A percentile compares a stretch with the other conserved stretches of the same genome.
phyloP scores from a whole-genome alignment of 441 rosid species.

The Pelargonium australe region DNA sequence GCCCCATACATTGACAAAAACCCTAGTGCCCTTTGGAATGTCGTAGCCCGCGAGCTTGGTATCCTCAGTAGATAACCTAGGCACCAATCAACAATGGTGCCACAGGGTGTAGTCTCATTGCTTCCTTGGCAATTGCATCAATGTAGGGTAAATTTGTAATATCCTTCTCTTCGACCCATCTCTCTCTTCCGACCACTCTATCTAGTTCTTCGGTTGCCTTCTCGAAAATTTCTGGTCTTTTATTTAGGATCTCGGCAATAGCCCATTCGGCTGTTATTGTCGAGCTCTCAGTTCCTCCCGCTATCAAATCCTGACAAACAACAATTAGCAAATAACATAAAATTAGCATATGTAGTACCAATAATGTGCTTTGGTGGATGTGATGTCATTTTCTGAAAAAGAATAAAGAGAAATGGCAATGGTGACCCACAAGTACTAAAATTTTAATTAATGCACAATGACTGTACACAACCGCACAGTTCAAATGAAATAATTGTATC shows the following conservation, averaged over 20 bases:
- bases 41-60: constrained; percentile 16
- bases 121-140: constrained; percentile 28
- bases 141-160: constrained; percentile 24
- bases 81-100: constrained; percentile 15
- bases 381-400: no score
- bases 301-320: constrained; percentile 21
- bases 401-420: no score
- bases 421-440: no score
- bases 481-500: no score
- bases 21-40: no score
- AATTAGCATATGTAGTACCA: no score
- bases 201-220: constrained; percentile 32
- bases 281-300: constrained; percentile 31
- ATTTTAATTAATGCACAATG: no score
- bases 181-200: constrained; percentile 24
- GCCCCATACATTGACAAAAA: no score
- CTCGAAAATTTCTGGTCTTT: constrained; percentile 12
- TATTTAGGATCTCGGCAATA: constrained; percentile 26
- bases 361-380: no score
- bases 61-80: constrained; percentile 19
- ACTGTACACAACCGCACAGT: no score
- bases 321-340: no score
- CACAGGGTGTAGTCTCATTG: constrained; percentile 26
- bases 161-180: constrained; percentile 35
- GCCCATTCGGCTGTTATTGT: constrained; percentile 29